Base-by-base conservation (phyloP, 2,329 filamentous ascomycete species). In the Colletotrichum coccodes region DNA sequence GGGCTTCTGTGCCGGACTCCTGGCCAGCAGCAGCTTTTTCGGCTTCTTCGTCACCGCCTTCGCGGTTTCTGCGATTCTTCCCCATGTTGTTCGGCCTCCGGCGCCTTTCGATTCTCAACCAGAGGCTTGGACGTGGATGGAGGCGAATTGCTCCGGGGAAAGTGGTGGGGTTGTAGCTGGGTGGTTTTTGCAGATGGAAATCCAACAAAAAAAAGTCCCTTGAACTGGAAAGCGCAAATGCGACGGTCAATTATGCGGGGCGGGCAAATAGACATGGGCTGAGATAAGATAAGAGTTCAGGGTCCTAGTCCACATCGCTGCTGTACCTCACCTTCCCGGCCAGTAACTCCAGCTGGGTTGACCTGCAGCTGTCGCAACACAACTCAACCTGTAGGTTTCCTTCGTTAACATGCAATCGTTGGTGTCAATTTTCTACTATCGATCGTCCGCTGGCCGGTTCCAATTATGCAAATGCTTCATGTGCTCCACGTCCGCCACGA, bases 31-130 rank as follows among this genome's bases (percentile, higher is more conserved):
- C 58, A 28, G 50, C 60, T 34, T 60, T 57, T 8, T 60, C 52
- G 16, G 28, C 52, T 11, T 67, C 65, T 36, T 68, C 69, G n/a
- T 65, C 64, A 38, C 65, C 63, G 34, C 34, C 47, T 28, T 56
- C 53, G 21, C 62, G 42, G 28, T 66, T 69, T 44, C 26, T 69
- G 6, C 60, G 44, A 16, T 60, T 47, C 36, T 56, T 69, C n/a
- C 56, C 61, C 66, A 69, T 69, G 18, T 50, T 36, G 8, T 7
- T 36, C 26, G 12, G 18, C 7, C 44, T 54, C 40, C 46, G 53
- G 3, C 30, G 38, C 8, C 26, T 28, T 26, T 26, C n/a, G 18
- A 47, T 47, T 5, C 28, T 34, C 32, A 34, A 32, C 26, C 2
- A 46, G 53, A 54, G 60, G n/a, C 30, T 46, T n/a, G 36, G 53